Base-by-base conservation (phyloP, 768 basidiomycete genomes). In the Termitomyces sp. region DNA sequence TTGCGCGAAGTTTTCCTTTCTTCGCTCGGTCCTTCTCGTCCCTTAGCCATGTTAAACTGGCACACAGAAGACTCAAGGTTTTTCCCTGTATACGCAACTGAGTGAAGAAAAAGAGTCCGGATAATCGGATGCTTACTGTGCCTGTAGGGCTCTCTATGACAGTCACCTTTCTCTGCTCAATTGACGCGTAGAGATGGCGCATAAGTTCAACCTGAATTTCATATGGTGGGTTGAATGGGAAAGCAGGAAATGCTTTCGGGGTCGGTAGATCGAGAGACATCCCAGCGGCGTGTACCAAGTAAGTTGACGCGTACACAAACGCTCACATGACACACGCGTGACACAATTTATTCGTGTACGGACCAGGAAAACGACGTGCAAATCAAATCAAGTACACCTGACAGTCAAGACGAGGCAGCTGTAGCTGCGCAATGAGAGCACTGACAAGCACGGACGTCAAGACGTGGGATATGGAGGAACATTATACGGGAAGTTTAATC, bases 101-200 rank as follows among this genome's bases (percentile, higher is more conserved):
- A 36, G 32, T 46, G 7, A 44, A 13, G 26, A 20, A 24, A 31
- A 5, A 55, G 57, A 22, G 37, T 2, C 22, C 55, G 39, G 4
- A 41, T 8, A 12, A 24, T 51, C 12, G 36, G 43, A 1, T 32
- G 65, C 82, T 69, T 57, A 92, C 92, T 26, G 92, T 94, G 64
- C 92, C 93, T 0, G 93, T 94, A 0, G 93, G 93, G 62, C 88
- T 91, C 70, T 94, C 92, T 31, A 95, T 80, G 49, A 98, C 87
- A 1, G 92, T 82, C 18, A 97, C 82, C 61, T 85, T 84, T 46
- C 74, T 75, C n/a, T 74, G 62, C 68, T 95, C 92, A 46, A 97
- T 88, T 0, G 88, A 79, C 6, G 78, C 64, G 69, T 94, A 98
- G 1, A 98, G 74, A 61, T 94, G 91, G 18, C 77, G 84, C 95